Percentiles rank a stretch among this genome's conserved stretches.
Evolutionary conservation across 139 green algal species (phyloP).

Genomic region (Nannochloris sp.): DNA sequence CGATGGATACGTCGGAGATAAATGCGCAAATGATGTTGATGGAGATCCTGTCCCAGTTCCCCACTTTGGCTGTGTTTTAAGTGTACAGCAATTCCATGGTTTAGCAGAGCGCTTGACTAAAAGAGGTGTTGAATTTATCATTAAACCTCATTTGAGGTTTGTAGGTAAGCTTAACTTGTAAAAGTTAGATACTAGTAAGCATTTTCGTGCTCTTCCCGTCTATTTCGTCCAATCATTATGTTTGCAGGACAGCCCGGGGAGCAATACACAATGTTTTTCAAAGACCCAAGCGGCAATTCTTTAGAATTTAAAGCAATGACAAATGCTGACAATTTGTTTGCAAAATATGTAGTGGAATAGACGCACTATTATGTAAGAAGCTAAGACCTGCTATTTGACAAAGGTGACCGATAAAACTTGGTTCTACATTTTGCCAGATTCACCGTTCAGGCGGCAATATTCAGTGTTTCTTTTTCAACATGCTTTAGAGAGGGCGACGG

Average conservation of each 20-base stretch:
- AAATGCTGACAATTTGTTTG: slow-evolving; percentile 81
- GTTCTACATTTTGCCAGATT: too few species aligned
- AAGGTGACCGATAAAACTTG: too few species aligned
- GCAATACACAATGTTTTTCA: slow-evolving; percentile 87
- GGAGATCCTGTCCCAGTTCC: slow-evolving; percentile 81
- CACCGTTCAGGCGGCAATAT: too few species aligned
- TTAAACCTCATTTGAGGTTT: slow-evolving; percentile 78
- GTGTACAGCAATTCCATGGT: slow-evolving; percentile 56
- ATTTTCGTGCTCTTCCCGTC: not conserved
- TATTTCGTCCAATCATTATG: not conserved
- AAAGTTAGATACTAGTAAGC: too few species aligned
- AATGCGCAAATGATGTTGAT: slow-evolving; percentile 45
- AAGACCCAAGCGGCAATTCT: slow-evolving; percentile 70
- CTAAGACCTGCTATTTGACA: too few species aligned
- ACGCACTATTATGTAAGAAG: too few species aligned
- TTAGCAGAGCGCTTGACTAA: slow-evolving; percentile 49
- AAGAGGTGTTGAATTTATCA: slow-evolving; percentile 50
- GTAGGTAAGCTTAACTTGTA: slow-evolving; percentile 38
- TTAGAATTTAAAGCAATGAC: slow-evolving; percentile 94
- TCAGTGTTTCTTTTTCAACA: too few species aligned
- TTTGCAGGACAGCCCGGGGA: slow-evolving; percentile 36
- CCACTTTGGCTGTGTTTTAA: slow-evolving; percentile 68
- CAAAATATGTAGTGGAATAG: slow-evolving; percentile 55
- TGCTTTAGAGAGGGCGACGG: too few species aligned
- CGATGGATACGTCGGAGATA: slow-evolving; percentile 46